These are phyloP conservation scores for Hirschioporus abietinus DNA, from an alignment of 768 basidiomycete genomes.

Conservation along the genomic window DNA sequence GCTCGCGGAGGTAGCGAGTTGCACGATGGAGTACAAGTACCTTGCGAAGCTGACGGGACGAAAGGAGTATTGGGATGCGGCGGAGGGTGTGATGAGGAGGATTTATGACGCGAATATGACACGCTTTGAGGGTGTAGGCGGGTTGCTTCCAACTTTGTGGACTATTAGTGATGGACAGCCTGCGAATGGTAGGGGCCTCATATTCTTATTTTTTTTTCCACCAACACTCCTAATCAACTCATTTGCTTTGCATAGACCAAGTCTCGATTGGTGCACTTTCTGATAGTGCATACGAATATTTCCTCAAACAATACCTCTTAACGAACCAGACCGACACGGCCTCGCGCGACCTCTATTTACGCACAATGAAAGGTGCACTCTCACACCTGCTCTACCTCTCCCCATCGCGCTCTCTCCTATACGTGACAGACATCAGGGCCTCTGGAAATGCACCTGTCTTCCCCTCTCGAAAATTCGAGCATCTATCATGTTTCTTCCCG, in stretches of 20 bases:
- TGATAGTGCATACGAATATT: constrained; percentile 76
- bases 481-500: constrained; percentile 74
- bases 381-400: constrained; percentile 64
- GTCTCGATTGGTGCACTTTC: constrained; percentile 61
- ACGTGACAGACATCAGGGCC: constrained; percentile 49
- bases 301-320: constrained; percentile 67
- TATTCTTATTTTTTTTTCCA: constrained; percentile 10
- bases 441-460: constrained; percentile 23
- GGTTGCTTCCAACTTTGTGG: constrained; percentile 64
- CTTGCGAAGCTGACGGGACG: constrained; percentile 75
- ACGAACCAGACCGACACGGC: constrained; percentile 55
- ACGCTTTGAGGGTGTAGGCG: constrained; percentile 32
- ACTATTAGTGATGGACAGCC: constrained; percentile 43
- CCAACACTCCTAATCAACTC: not conserved
- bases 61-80: constrained; percentile 52
- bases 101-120: not conserved
- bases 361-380: constrained; percentile 35
- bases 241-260: constrained; percentile 11
- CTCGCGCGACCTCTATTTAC: constrained; percentile 55
- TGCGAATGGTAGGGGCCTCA: constrained; percentile 33
- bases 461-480: constrained; percentile 56
- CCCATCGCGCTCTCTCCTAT: constrained; percentile 58
- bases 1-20: constrained; percentile 69
- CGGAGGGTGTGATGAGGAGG: not conserved
- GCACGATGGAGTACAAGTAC: constrained; percentile 84